Evolutionary conservation across 2,329 filamentous ascomycete genomes (phyloP).

Genomic region (Sclerotiophoma versabilis): DNA sequence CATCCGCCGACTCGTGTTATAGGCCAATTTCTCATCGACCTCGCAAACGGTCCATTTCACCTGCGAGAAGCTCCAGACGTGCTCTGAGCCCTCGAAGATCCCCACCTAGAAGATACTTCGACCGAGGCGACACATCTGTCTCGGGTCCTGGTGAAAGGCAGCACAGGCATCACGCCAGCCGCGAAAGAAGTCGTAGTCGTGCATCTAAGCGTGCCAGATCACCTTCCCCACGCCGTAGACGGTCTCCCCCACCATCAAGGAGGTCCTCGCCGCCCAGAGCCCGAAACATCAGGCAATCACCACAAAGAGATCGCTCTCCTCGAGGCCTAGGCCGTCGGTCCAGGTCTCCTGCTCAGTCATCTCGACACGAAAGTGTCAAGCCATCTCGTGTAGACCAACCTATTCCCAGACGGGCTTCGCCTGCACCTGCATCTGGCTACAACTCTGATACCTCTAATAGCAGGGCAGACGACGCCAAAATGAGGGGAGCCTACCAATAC

Average conservation of each 20-base stretch:
- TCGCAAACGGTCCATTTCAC: constrained; percentile 43
- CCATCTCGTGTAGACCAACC: constrained; percentile 20
- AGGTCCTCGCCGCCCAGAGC: constrained; percentile 33
- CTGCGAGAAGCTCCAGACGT: constrained; percentile 40
- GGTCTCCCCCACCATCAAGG: constrained; percentile 35
- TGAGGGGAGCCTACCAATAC: constrained; percentile 47
- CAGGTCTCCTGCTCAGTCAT: constrained; percentile 33
- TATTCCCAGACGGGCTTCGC: constrained; percentile 37
- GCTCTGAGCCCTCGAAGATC: constrained; percentile 36
- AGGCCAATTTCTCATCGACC: constrained; percentile 37
- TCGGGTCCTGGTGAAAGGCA: constrained; percentile 29
- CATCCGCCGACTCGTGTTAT: constrained; percentile 51
- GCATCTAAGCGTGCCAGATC: constrained; percentile 37
- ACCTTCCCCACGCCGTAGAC: constrained; percentile 40
- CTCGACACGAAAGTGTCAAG: constrained; percentile 22
- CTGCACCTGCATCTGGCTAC: constrained; percentile 36
- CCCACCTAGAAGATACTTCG: constrained; percentile 41
- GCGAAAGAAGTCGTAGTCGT: constrained; percentile 38
- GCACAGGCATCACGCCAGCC: constrained; percentile 24
- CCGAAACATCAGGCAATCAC: constrained; percentile 26
- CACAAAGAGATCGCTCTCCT: constrained; percentile 35
- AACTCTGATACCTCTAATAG: constrained; percentile 41
- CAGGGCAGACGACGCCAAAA: constrained; percentile 38
- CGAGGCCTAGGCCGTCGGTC: constrained; percentile 38
- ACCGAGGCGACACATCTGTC: constrained; percentile 34